These are phyloP conservation scores for Mentha longifolia DNA, from an alignment of 257 asterid species.

Conservation along the genomic window DNA sequence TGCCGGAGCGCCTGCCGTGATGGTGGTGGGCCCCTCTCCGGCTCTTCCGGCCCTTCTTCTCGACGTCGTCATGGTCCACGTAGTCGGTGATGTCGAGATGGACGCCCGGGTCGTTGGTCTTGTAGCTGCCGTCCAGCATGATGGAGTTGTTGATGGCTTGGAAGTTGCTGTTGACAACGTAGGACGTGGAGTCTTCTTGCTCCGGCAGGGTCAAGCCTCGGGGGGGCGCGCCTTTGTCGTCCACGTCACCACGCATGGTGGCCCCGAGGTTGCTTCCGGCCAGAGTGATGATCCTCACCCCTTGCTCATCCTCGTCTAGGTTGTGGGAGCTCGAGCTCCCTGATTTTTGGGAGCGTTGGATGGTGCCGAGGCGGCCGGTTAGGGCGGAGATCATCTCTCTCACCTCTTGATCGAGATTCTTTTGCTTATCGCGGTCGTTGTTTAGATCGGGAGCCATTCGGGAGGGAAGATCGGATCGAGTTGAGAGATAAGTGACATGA, in stretches of 20 bases:
- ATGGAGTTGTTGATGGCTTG: slow-evolving; percentile 93
- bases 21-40: slow-evolving; percentile 43
- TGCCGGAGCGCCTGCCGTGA: slow-evolving; percentile 24
- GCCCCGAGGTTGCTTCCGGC: slow-evolving; percentile 90
- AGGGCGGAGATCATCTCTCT: slow-evolving; percentile 63
- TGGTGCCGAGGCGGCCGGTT: slow-evolving; percentile 51
- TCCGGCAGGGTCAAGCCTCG: slow-evolving; percentile 44
- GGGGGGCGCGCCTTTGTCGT: slow-evolving; percentile 34
- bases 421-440: slow-evolving; percentile 49
- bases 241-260: slow-evolving; percentile 76
- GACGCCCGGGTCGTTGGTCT: slow-evolving; percentile 86
- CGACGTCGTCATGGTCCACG: slow-evolving; percentile 37
- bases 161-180: slow-evolving; percentile 82
- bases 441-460: slow-evolving; percentile 48
- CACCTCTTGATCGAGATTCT: slow-evolving; percentile 59
- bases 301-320: slow-evolving; percentile 48
- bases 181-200: slow-evolving; percentile 58
- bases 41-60: slow-evolving; percentile 42
- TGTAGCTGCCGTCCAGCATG: slow-evolving; percentile 82
- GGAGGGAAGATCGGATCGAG: neutral
- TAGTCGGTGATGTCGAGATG: slow-evolving; percentile 76
- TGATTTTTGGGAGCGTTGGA: slow-evolving; percentile 52
- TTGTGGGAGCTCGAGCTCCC: slow-evolving; percentile 36
- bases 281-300: slow-evolving; percentile 71
- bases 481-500: neutral